Evolutionary conservation across 495 filamentous ascomycete genomes (phyloP).

Genomic region (Talaromyces wortmannii): DNA sequence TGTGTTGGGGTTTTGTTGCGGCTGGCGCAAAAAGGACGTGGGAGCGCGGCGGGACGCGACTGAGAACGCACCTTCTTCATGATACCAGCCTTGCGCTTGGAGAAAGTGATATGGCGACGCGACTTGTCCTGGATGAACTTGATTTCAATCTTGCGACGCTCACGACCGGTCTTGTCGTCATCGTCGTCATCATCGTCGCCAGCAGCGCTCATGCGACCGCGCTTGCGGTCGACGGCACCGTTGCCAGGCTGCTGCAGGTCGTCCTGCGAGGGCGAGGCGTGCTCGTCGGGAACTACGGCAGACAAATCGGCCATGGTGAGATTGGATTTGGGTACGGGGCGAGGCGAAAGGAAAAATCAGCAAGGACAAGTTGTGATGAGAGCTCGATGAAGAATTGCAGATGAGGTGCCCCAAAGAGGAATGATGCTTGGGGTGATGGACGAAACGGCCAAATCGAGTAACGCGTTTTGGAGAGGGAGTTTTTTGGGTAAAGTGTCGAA

Average conservation of each 20-base stretch:
- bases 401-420: constrained; percentile 39
- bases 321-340: background rate
- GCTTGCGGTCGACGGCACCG: constrained; percentile 70
- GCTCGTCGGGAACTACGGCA: constrained; percentile 35
- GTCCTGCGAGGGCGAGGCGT: constrained; percentile 43
- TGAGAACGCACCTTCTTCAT: constrained; percentile 92
- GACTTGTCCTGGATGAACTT: constrained; percentile 99
- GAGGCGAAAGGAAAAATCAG: background rate
- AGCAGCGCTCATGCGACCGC: constrained; percentile 68
- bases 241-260: constrained; percentile 44
- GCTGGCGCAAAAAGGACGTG: constrained; percentile 4
- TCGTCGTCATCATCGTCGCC: constrained; percentile 97
- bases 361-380: constrained; percentile 5
- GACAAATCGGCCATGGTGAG: constrained; percentile 36
- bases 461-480: constrained; percentile 33
- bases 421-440: constrained; percentile 27
- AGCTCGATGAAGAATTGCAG: constrained; percentile 8
- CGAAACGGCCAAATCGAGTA: constrained; percentile 46
- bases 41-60: constrained; percentile 17
- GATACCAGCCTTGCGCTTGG: constrained; percentile 99
- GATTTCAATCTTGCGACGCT: constrained; percentile 99
- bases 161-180: constrained; percentile 95
- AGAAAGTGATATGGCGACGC: constrained; percentile 99
- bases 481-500: constrained; percentile 13
- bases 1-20: background rate